These are phyloP conservation scores for Exobasidium cylindrosporum DNA, from an alignment of 1,284 basidiomycete species.

Conservation along the genomic window DNA sequence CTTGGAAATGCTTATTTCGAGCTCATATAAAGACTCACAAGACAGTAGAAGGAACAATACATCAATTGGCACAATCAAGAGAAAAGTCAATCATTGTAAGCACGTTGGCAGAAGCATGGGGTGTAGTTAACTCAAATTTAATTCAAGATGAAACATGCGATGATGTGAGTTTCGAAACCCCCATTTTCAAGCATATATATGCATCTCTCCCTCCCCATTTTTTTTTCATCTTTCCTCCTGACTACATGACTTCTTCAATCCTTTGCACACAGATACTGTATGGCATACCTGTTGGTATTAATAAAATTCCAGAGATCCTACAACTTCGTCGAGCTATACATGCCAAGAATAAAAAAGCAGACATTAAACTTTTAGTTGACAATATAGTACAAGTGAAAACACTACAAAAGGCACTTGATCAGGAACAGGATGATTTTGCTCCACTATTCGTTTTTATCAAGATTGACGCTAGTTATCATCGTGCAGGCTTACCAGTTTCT, in stretches of 20 bases:
- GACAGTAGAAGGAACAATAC: conserved; percentile 55
- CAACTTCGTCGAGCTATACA: conserved; percentile 59
- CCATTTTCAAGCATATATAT: too few relatives aligned
- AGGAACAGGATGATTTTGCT: conserved; percentile 36
- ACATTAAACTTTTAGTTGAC: conserved; percentile 71
- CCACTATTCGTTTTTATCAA: conserved; percentile 77
- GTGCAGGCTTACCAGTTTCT: conserved; percentile 70
- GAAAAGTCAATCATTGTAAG: conserved; percentile 72
- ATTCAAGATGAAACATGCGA: conserved; percentile 71
- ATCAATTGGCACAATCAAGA: conserved; percentile 61
- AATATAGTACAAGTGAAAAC: conserved; percentile 69
- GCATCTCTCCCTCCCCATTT: too few relatives aligned
- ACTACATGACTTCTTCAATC: background rate
- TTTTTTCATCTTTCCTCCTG: too few relatives aligned
- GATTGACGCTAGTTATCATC: conserved; percentile 67
- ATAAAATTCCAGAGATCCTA: conserved; percentile 72
- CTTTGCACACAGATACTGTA: conserved; percentile 71
- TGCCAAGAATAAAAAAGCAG: conserved; percentile 5
- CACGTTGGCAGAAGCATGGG: conserved; percentile 75
- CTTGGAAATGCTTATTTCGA: conserved; percentile 65
- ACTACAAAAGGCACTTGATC: conserved; percentile 62
- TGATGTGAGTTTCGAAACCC: conserved; percentile 68
- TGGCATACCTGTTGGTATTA: conserved; percentile 68
- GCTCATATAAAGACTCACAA: conserved; percentile 83
- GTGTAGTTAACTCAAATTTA: conserved; percentile 68